Evolutionary conservation across 495 filamentous ascomycete genomes (phyloP).

Genomic region (Pseudoneurospora amorphoporcata): DNA sequence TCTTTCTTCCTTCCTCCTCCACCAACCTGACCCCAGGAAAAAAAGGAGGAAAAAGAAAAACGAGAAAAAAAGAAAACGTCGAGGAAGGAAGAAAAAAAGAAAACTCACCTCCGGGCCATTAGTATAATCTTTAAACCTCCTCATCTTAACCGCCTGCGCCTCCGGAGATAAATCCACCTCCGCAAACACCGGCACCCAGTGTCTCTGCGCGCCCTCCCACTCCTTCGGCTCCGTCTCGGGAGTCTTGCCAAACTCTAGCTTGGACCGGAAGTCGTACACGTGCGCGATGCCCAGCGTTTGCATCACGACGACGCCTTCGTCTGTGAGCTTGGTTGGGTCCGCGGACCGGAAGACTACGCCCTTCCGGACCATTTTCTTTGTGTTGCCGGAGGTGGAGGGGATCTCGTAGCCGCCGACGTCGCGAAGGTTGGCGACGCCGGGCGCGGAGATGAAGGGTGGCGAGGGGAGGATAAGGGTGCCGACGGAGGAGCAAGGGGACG

Average conservation of each 20-base stretch:
- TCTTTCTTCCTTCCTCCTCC: not conserved
- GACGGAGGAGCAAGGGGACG: not conserved
- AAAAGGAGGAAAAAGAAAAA: not conserved
- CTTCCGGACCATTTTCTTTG: conserved; percentile 24
- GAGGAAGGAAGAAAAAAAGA: not conserved
- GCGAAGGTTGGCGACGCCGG: conserved; percentile 49
- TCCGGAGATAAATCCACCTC: conserved; percentile 47
- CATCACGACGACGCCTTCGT: conserved; percentile 41
- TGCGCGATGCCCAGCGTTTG: conserved; percentile 45
- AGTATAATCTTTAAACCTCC: conserved; percentile 35
- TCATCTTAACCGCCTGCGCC: conserved; percentile 27
- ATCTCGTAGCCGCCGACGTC: conserved; percentile 47
- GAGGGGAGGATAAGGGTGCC: conserved; percentile 15
- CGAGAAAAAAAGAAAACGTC: not conserved
- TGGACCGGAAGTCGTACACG: conserved; percentile 53
- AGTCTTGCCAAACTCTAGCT: not conserved
- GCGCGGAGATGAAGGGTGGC: conserved; percentile 42
- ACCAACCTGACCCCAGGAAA: not conserved
- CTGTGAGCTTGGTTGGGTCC: conserved; percentile 41
- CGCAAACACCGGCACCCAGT: conserved; percentile 49
- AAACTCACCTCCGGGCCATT: conserved; percentile 32
- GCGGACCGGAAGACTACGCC: conserved; percentile 48
- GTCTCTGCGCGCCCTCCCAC: conserved; percentile 39
- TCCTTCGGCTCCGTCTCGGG: conserved; percentile 14
- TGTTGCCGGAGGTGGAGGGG: conserved; percentile 1